These are phyloP conservation scores for Leptographium flavum DNA, from an alignment of 2,329 filamentous ascomycete species.

Conservation along the genomic window DNA sequence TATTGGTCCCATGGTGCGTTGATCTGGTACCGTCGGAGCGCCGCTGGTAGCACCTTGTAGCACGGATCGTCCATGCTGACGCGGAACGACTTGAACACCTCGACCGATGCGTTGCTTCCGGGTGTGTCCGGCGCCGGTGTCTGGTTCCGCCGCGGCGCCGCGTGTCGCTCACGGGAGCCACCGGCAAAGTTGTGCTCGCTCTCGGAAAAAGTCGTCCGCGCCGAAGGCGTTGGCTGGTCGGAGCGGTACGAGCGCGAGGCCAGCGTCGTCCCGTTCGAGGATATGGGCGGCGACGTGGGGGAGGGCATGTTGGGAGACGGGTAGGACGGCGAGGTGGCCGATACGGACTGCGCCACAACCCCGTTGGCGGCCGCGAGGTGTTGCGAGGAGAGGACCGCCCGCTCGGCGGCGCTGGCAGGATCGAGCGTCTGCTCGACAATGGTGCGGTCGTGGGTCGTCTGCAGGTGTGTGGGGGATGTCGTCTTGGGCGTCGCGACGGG, in stretches of 20 bases:
- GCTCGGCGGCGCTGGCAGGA: conserved; percentile 52
- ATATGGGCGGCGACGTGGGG: conserved; percentile 50
- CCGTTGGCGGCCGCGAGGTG: conserved; percentile 60
- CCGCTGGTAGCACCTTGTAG: conserved; percentile 90
- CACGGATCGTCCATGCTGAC: conserved; percentile 97
- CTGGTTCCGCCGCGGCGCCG: conserved; percentile 41
- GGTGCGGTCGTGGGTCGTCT: conserved; percentile 51
- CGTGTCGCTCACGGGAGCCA: conserved; percentile 21
- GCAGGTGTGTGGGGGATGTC: conserved; percentile 58
- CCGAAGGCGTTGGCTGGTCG: conserved; percentile 39
- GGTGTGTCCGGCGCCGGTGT: conserved; percentile 50
- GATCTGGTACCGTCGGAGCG: conserved; percentile 96
- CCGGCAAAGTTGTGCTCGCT: conserved; percentile 26
- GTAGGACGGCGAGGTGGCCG: conserved; percentile 36
- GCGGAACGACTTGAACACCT: conserved; percentile 98
- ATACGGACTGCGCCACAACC: conserved; percentile 34
- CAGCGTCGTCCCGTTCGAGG: conserved; percentile 36
- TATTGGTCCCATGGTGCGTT: conserved; percentile 96
- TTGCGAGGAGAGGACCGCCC: conserved; percentile 51
- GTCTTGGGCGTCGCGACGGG: conserved; percentile 61
- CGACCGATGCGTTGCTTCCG: conserved; percentile 50
- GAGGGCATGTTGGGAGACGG: conserved; percentile 55
- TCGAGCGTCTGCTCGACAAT: conserved; percentile 52
- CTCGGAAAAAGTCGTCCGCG: conserved; percentile 40
- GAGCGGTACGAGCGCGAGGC: conserved; percentile 45